Percentiles rank a stretch among this genome's conserved stretches.
Conservation (phyloP, 345 rosid species). For the Melaleuca quinquenervia region DNA sequence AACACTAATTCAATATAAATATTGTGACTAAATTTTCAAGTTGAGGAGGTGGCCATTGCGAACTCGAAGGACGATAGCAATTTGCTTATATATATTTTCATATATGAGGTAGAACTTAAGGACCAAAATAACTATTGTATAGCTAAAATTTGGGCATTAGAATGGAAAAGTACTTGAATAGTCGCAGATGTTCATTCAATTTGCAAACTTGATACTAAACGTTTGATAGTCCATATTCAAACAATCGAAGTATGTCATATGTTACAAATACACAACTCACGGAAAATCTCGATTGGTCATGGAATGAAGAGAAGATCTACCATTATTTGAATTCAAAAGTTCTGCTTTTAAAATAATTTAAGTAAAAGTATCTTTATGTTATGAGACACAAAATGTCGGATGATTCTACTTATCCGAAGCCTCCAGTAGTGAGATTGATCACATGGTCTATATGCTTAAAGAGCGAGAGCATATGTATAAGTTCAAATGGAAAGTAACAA, state of each 20-base stretch:
- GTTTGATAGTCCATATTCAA: background rate
- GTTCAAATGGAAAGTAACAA: no score
- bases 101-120: background rate
- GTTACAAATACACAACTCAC: background rate
- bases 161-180: background rate
- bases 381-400: no score
- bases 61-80: background rate
- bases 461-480: no score
- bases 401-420: no score
- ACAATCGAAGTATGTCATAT: background rate
- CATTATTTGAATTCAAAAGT: background rate
- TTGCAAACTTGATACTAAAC: background rate
- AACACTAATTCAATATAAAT: background rate
- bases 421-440: no score
- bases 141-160: background rate
- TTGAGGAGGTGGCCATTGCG: no score
- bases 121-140: background rate
- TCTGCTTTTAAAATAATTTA: background rate
- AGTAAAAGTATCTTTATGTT: no score
- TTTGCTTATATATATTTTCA: background rate
- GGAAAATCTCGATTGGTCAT: background rate
- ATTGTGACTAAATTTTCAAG: no score
- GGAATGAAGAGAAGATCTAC: background rate
- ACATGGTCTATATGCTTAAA: no score
- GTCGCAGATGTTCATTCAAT: background rate